Base-by-base conservation (phyloP, 495 filamentous ascomycete species). In the Talaromyces thailandensis region DNA sequence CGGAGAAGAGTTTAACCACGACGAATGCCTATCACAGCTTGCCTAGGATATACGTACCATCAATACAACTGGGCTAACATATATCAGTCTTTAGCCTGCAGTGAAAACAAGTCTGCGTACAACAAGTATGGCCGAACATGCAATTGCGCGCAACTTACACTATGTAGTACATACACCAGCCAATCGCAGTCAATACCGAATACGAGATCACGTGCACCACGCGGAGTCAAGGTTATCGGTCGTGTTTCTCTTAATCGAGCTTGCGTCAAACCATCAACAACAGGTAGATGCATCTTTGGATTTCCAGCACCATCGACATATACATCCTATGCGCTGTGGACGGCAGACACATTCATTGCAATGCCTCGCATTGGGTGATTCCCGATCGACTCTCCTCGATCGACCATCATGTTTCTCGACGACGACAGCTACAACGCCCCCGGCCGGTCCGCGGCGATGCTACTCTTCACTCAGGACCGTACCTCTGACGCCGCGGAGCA, bases 291-390 rank as follows among this genome's bases (percentile, higher is more conserved):
- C 29, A 35, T 29, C 55, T 21, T 21, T 5, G 8, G 2, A 48
- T 21, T 31, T 35, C 51, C 26, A 57, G 3, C n/a, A 35, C 6
- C 55, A 31, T n/a, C 55, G 1, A 6, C 55, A 35, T 57, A 11
- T 6, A 8, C n/a, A 35, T 57, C 57, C 25, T 60, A 61, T 61
- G 59, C 58, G 25, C 37, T 61, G 21, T 51, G 58, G 7, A 21
- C 58, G 28, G 40, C 43, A 12, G 2, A n/a, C 18, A 5, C 7
- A n/a, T 61, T 29, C 58, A 31, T 51, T 48, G 43, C 58, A 61
- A 61, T 61, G 58, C 59, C 43, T 28, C 43, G 59, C 59, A 31
- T 51, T 61, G 43, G 45, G 25, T 61, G 59, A 61, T 26, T 43
- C 11, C 23, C 31, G 59, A 43, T 50, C 43, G 59, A 26, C n/a